A percentile compares a stretch with the other conserved stretches of the same genome.
phyloP scores from a whole-genome alignment of 768 basidiomycete species.

The Exsudoporus frostii region DNA sequence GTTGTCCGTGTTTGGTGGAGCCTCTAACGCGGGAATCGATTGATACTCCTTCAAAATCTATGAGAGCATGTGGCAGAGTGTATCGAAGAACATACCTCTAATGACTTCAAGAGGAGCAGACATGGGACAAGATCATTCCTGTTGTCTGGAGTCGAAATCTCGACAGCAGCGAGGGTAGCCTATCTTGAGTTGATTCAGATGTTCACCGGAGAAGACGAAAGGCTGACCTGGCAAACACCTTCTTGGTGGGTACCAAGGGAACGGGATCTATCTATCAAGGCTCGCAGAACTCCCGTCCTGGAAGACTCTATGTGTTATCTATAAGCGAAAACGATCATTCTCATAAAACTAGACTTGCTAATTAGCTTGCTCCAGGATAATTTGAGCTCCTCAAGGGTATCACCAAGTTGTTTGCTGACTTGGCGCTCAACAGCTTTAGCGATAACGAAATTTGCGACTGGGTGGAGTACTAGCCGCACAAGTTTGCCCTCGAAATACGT shows the following conservation, averaged over 20 bases:
- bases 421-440: slow-evolving; percentile 72
- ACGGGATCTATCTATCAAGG: slow-evolving; percentile 66
- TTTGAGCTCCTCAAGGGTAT: slow-evolving; percentile 57
- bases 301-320: slow-evolving; percentile 46
- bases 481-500: slow-evolving; percentile 78
- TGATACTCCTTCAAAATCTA: slow-evolving; percentile 23
- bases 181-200: slow-evolving; percentile 29
- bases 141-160: slow-evolving; percentile 47
- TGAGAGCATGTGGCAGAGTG: background rate
- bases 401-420: slow-evolving; percentile 50
- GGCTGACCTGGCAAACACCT: slow-evolving; percentile 55
- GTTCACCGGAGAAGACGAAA: background rate
- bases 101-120: slow-evolving; percentile 51
- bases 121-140: slow-evolving; percentile 61
- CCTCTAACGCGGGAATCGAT: slow-evolving; percentile 6
- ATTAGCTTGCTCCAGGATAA: slow-evolving; percentile 59
- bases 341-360: slow-evolving; percentile 45
- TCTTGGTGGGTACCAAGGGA: slow-evolving; percentile 44
- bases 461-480: slow-evolving; percentile 72
- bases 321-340: slow-evolving; percentile 1
- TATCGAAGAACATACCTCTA: slow-evolving; percentile 40
- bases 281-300: slow-evolving; percentile 75
- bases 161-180: slow-evolving; percentile 62
- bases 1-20: slow-evolving; percentile 10
- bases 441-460: slow-evolving; percentile 92